Evolutionary conservation across 2,329 filamentous ascomycete species (phyloP).

Genomic region (Colletotrichum sp.): DNA sequence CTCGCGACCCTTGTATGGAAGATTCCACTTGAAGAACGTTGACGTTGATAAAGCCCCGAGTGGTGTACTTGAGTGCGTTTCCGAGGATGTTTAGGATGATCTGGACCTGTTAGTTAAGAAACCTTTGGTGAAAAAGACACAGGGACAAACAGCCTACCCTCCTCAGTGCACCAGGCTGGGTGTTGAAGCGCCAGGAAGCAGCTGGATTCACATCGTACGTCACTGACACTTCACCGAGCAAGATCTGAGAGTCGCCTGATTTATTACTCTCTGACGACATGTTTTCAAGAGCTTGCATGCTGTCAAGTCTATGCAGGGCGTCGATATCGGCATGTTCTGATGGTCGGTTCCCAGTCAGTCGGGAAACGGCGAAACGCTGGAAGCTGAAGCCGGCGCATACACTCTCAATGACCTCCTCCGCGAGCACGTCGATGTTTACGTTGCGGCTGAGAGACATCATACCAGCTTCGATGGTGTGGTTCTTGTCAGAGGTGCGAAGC

Average conservation of each 20-base stretch:
- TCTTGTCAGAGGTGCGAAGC: not conserved
- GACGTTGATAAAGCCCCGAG: slow-evolving; percentile 34
- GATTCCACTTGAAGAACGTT: slow-evolving; percentile 26
- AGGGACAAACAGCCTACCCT: not conserved
- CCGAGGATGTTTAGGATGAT: slow-evolving; percentile 69
- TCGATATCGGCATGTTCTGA: slow-evolving; percentile 5
- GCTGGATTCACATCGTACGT: slow-evolving; percentile 54
- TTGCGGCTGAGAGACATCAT: slow-evolving; percentile 27
- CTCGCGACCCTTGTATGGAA: not conserved
- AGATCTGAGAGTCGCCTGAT: not conserved
- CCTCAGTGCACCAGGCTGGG: slow-evolving; percentile 53
- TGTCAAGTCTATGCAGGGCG: slow-evolving; percentile 15
- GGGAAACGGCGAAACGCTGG: slow-evolving; percentile 24
- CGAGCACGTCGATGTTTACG: slow-evolving; percentile 35
- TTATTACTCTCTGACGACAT: slow-evolving; percentile 1
- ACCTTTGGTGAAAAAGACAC: too few relatives aligned
- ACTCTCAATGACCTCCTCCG: slow-evolving; percentile 44
- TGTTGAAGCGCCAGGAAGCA: slow-evolving; percentile 56
- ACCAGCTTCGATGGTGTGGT: slow-evolving; percentile 13
- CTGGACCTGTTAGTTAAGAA: slow-evolving; percentile 28
- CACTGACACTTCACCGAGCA: slow-evolving; percentile 40
- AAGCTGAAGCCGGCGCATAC: slow-evolving; percentile 41
- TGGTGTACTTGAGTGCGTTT: slow-evolving; percentile 68
- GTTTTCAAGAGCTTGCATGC: slow-evolving; percentile 22
- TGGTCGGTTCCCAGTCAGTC: not conserved